Percentiles rank a stretch among this genome's conserved stretches.
Conservation (phyloP, 768 basidiomycete species). For the Panus rudis region DNA sequence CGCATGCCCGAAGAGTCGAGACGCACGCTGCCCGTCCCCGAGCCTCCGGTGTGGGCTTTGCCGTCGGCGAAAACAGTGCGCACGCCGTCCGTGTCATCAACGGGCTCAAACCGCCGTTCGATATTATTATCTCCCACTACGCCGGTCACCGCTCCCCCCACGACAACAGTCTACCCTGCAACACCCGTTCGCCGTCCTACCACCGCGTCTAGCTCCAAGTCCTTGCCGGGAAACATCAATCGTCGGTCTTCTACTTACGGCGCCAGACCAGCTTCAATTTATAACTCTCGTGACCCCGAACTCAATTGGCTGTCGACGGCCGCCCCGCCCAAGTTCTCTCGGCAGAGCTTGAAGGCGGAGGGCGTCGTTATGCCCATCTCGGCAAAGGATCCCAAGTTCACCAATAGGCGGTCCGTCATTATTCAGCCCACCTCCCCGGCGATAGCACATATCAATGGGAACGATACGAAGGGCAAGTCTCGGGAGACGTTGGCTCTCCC, state of each 20-base stretch:
- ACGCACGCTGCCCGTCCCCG: slow-evolving; percentile 4
- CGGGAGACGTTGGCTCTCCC: not conserved
- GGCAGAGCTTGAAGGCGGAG: slow-evolving; percentile 16
- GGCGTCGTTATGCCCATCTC: slow-evolving; percentile 23
- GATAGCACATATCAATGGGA: not conserved
- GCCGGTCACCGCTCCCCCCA: not conserved
- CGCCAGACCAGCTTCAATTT: not conserved
- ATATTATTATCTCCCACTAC: not conserved
- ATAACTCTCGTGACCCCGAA: slow-evolving; percentile 17
- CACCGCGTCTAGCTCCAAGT: not conserved
- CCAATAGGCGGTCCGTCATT: slow-evolving; percentile 9
- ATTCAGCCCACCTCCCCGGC: slow-evolving; percentile 1
- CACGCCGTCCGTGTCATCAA: not conserved
- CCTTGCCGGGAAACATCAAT: not conserved
- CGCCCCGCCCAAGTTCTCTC: slow-evolving; percentile 21
- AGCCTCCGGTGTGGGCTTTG: slow-evolving; percentile 8
- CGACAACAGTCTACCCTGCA: not conserved
- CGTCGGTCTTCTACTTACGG: not conserved
- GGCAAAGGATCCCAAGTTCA: slow-evolving; percentile 16
- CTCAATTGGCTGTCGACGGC: slow-evolving; percentile 19
- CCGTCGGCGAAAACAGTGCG: not conserved
- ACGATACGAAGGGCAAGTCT: slow-evolving; percentile 6
- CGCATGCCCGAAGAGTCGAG: not conserved
- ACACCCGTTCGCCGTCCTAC: slow-evolving; percentile 1
- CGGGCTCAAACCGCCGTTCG: not conserved